These are phyloP conservation scores for Camellia granthamiana DNA, from an alignment of 148 eudicot genomes.

Conservation along the genomic window DNA sequence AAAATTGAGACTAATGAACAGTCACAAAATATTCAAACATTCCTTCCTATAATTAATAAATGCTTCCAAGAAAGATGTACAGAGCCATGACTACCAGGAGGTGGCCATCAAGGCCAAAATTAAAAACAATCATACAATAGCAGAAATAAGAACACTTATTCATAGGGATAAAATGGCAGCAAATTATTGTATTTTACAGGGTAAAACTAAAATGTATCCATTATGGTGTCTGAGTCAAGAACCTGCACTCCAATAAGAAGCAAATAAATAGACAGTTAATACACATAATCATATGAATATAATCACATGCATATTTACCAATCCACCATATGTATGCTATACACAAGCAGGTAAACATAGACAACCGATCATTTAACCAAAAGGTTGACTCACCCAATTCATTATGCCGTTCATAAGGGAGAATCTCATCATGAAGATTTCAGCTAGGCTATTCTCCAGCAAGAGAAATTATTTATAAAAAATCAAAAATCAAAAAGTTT, in stretches of 20 bases:
- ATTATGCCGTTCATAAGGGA: background rate
- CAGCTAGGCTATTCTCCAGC: too few relatives aligned
- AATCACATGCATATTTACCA: background rate
- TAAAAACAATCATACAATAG: background rate
- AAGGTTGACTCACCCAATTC: background rate
- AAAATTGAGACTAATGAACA: background rate
- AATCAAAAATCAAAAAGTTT: background rate
- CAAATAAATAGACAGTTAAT: background rate
- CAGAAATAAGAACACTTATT: background rate
- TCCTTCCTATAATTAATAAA: background rate
- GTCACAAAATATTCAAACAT: background rate
- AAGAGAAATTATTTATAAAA: background rate
- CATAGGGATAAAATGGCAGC: background rate
- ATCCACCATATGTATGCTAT: background rate
- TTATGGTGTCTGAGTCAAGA: background rate
- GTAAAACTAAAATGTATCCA: background rate
- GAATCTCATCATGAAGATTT: background rate
- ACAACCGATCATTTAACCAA: background rate
- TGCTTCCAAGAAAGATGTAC: constrained; percentile 1
- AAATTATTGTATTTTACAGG: background rate
- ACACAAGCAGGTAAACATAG: background rate
- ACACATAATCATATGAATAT: background rate
- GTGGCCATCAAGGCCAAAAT: background rate
- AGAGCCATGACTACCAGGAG: background rate
- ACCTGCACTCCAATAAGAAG: background rate